Evolutionary conservation across 169 alveolate species (phyloP).

Genomic region (Eimeria falciformis): DNA sequence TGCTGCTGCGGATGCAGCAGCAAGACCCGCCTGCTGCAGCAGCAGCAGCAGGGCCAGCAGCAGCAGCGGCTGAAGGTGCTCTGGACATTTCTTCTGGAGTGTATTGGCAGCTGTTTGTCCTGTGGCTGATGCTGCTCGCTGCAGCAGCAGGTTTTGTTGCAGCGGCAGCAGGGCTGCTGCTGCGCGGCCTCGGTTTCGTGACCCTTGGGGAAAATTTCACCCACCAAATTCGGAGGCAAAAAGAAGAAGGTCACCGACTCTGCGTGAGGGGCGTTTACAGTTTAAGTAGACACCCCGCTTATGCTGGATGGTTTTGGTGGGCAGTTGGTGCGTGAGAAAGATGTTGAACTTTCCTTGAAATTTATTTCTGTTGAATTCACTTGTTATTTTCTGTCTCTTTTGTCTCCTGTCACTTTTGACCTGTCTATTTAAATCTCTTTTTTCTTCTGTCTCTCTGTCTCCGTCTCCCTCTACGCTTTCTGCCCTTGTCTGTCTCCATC

Average conservation of each 20-base stretch:
- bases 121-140: neutral
- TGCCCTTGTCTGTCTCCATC: neutral
- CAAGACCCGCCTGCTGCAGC: neutral
- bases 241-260: conserved; percentile 19
- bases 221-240: conserved; percentile 60
- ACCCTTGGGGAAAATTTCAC: conserved; percentile 66
- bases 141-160: conserved; percentile 15
- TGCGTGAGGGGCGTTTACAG: conserved; percentile 68
- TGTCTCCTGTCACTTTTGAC: conserved; percentile 10
- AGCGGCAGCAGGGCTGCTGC: conserved; percentile 42
- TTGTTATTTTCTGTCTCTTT: neutral
- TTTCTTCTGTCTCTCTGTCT: neutral
- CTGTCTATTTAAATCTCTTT: neutral
- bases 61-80: conserved; percentile 1
- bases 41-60: conserved; percentile 60
- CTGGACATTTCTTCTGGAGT: neutral
- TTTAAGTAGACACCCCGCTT: conserved; percentile 72
- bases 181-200: conserved; percentile 62
- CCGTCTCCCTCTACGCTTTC: neutral
- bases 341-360: neutral
- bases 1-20: conserved; percentile 54
- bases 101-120: neutral
- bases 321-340: conserved; percentile 74
- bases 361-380: neutral
- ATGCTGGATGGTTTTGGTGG: conserved; percentile 80